A percentile compares a stretch with the other conserved stretches of the same genome.
Evolutionary conservation across 805 yeast genomes (phyloP).

Genomic region (Saccharomyces mikatae): DNA sequence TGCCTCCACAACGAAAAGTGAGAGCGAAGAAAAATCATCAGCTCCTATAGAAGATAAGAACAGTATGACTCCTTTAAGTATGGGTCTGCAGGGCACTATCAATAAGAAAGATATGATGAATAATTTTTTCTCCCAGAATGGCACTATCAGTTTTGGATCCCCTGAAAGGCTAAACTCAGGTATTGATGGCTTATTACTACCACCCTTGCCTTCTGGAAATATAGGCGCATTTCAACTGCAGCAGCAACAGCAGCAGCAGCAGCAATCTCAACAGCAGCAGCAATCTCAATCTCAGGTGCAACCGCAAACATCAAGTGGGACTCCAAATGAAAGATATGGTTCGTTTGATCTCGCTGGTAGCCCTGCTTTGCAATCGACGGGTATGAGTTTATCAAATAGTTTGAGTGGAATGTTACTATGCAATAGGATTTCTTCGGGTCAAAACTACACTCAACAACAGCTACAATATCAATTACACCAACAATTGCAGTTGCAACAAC

Average conservation of each 20-base stretch:
- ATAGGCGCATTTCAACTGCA: neutral
- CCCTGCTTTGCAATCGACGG: neutral
- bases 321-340: neutral
- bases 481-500: constrained; percentile 15
- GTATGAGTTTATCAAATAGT: neutral
- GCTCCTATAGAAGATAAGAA: neutral
- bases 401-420: neutral
- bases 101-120: neutral
- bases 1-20: neutral
- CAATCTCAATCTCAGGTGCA: neutral
- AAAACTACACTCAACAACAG: constrained; percentile 12
- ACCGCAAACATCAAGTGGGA: neutral
- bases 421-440: constrained; percentile 1
- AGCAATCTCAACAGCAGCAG: neutral
- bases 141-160: constrained; percentile 1
- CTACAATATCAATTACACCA: constrained; percentile 16
- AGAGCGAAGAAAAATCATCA: neutral
- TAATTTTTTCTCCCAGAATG: neutral
- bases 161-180: constrained; percentile 5
- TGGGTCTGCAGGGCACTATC: neutral
- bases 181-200: constrained; percentile 18
- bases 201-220: constrained; percentile 16
- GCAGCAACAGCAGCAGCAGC: neutral
- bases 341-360: neutral
- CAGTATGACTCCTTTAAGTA: neutral